phyloP scores from a whole-genome alignment of 176 grass and related monocot genomes.

The Oryza brachyantha region DNA sequence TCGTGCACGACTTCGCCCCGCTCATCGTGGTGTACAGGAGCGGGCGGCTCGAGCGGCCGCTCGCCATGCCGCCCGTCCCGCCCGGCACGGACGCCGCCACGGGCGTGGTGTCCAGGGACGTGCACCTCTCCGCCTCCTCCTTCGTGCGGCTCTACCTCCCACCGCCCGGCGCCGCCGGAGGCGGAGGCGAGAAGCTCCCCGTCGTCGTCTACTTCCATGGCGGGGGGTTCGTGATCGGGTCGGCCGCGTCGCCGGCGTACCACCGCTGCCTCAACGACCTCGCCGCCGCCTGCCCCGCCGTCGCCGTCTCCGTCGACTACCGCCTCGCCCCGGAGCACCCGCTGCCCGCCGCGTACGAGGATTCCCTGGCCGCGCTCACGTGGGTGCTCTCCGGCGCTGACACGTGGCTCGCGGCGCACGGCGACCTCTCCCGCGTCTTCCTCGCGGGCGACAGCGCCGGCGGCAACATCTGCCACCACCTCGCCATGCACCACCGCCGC shows the following conservation, averaged over 20 bases:
- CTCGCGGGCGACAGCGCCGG: conserved; percentile 47
- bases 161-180: not conserved
- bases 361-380: conserved; percentile 29
- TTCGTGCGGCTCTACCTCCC: conserved; percentile 60
- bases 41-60: conserved; percentile 42
- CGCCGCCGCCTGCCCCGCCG: not conserved
- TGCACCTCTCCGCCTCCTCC: conserved; percentile 18
- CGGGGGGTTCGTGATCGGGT: conserved; percentile 48
- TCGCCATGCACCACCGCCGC: conserved; percentile 30
- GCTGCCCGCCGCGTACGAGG: conserved; percentile 45
- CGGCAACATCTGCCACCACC: conserved; percentile 50
- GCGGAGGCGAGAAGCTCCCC: not conserved
- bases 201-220: conserved; percentile 57
- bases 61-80: conserved; percentile 5
- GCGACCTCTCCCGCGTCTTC: conserved; percentile 24
- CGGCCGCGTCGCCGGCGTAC: conserved; percentile 23
- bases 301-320: conserved; percentile 47
- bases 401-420: conserved; percentile 45
- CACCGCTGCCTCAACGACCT: conserved; percentile 54
- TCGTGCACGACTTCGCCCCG: conserved; percentile 44
- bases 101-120: conserved; percentile 56
- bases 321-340: conserved; percentile 45
- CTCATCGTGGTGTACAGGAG: conserved; percentile 46
- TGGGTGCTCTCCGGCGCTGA: conserved; percentile 33
- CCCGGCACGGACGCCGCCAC: conserved; percentile 34